Conservation (phyloP, 768 basidiomycete genomes). For the Lactarius sp. region DNA sequence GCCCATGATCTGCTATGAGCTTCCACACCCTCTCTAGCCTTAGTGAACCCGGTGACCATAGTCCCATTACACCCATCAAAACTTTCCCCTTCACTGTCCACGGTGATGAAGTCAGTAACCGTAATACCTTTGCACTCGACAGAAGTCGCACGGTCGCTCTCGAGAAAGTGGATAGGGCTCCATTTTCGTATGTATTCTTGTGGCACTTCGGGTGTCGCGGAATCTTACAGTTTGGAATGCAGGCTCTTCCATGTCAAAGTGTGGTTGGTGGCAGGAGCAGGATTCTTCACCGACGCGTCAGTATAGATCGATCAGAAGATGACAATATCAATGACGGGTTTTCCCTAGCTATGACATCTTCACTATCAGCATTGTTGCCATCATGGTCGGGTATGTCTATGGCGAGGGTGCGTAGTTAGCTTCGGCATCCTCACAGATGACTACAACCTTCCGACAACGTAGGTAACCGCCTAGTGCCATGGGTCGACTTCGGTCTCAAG, state of each 20-base stretch:
- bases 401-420: constrained; percentile 31
- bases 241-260: constrained; percentile 51
- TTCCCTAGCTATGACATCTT: constrained; percentile 70
- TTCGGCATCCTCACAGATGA: not conserved
- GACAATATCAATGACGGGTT: not conserved
- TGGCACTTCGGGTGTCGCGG: not conserved
- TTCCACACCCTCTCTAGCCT: constrained; percentile 8
- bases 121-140: constrained; percentile 38
- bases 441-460: not conserved
- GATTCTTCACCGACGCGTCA: constrained; percentile 87
- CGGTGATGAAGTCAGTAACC: not conserved
- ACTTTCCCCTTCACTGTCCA: not conserved
- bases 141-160: constrained; percentile 77
- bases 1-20: constrained; percentile 13
- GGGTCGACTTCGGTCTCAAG: constrained; percentile 38
- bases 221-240: not conserved
- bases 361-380: constrained; percentile 79
- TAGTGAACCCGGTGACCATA: not conserved
- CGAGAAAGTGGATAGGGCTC: constrained; percentile 82
- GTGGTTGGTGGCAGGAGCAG: constrained; percentile 57
- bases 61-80: not conserved
- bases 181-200: constrained; percentile 62
- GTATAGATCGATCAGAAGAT: constrained; percentile 23
- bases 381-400: constrained; percentile 83
- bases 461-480: constrained; percentile 38